These are phyloP conservation scores for Pseudozyma tsukubaensis DNA, from an alignment of 1,284 basidiomycete species.

Conservation along the genomic window DNA sequence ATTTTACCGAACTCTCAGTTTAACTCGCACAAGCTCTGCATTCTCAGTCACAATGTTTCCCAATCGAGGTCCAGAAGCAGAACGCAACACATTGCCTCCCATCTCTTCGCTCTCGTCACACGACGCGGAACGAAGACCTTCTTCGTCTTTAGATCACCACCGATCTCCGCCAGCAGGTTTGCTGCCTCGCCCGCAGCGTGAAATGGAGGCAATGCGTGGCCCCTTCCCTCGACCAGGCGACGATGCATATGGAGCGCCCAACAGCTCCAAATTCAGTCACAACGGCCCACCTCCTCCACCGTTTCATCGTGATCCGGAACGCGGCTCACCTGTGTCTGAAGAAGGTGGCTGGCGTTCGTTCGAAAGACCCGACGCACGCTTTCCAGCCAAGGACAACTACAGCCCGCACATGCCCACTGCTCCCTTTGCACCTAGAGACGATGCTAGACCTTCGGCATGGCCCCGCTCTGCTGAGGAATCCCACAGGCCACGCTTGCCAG, in stretches of 20 bases:
- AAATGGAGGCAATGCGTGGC: conserved; percentile 13
- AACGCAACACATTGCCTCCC: conserved; percentile 34
- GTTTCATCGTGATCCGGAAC: conserved; percentile 17
- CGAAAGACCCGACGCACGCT: conserved; percentile 24
- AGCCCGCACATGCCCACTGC: conserved; percentile 19
- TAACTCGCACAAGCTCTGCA: background rate
- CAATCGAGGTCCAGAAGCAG: conserved; percentile 18
- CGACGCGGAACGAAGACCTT: conserved; percentile 11
- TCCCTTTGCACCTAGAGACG: conserved; percentile 16
- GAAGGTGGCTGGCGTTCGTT: conserved; percentile 27
- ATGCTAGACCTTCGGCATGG: conserved; percentile 19
- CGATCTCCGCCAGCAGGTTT: conserved; percentile 16
- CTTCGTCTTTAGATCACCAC: conserved; percentile 18
- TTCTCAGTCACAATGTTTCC: conserved; percentile 18
- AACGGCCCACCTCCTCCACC: conserved; percentile 23
- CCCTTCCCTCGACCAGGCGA: conserved; percentile 14
- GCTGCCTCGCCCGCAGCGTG: conserved; percentile 19
- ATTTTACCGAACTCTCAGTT: background rate
- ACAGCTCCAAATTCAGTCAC: conserved; percentile 6
- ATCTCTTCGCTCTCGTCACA: conserved; percentile 31
- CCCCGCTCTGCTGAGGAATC: conserved; percentile 21
- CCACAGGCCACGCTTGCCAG: conserved; percentile 29
- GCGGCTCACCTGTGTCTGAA: conserved; percentile 18
- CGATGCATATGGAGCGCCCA: conserved; percentile 11
- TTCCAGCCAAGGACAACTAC: conserved; percentile 23